Evolutionary conservation across 176 grass and related monocot species (phyloP).

Genomic region (Pontederia paniculata): DNA sequence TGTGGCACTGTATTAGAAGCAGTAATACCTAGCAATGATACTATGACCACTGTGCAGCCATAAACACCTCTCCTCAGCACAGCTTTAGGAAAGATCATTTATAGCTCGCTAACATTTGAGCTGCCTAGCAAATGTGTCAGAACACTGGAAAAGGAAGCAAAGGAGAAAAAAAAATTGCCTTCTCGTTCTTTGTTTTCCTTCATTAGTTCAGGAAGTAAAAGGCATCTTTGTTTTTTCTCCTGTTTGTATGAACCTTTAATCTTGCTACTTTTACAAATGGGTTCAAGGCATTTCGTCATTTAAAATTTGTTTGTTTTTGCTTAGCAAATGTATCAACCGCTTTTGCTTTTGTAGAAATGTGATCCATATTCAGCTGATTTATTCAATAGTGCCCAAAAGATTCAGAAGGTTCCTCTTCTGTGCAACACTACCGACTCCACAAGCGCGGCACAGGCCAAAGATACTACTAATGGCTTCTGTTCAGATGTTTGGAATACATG

Average conservation of each 20-base stretch:
- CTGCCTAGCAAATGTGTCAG: too few relatives aligned
- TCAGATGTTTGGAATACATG: constrained; percentile 51
- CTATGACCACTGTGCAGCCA: too few relatives aligned
- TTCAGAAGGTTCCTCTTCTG: constrained; percentile 39
- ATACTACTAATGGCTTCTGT: constrained; percentile 35
- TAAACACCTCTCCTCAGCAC: too few relatives aligned
- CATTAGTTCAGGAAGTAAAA: too few relatives aligned
- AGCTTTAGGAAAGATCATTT: too few relatives aligned
- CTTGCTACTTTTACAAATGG: not conserved
- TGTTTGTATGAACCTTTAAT: too few relatives aligned
- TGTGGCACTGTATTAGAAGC: too few relatives aligned
- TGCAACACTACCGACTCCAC: constrained; percentile 30
- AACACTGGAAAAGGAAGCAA: too few relatives aligned
- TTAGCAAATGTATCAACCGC: not conserved
- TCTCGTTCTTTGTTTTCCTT: too few relatives aligned
- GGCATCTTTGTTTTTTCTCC: not conserved
- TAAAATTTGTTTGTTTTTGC: not conserved
- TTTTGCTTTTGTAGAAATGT: constrained; percentile 41
- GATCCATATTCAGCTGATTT: constrained; percentile 63
- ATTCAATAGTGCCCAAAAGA: constrained; percentile 33
- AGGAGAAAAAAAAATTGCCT: too few relatives aligned
- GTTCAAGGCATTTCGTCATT: not conserved
- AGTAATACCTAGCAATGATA: too few relatives aligned
- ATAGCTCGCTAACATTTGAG: too few relatives aligned
- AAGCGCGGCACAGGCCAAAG: not conserved